Evolutionary conservation across 179 eudicot species (phyloP), one percentile per base, ranked within the genome.

Genomic region (Carnegiea gigantea): DNA sequence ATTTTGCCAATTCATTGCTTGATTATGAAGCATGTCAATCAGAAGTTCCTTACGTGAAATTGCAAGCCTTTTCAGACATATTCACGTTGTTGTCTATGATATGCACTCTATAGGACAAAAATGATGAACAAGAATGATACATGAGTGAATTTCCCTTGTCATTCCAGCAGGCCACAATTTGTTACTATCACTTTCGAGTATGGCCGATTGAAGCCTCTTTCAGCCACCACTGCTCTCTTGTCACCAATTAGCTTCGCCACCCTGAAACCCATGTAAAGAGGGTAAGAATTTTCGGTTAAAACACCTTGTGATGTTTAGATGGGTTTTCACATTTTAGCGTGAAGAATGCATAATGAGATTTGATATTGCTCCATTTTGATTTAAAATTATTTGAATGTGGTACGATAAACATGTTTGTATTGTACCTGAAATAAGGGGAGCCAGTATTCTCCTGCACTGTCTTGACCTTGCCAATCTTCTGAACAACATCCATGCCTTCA

Each of bases 201-300:
- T 24, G 98, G 98, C 46, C 98, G 90, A 81, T 95, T 95, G 87
- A 95, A 95, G 9, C 99, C 99, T 86, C 98, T 87, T 74, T 95
- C 99, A 62, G 99, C 99, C 48, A 95, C 99, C 13, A 93, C 97
- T 13, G 99, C 99, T 84, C 99, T 90, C 85, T 95, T 95, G 82
- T 95, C 99, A 46, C 98, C 98, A 23, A 92, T 89, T 75, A 95
- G 83, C 89, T 95, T 95, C 54, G 99, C 99, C 81, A 90, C 98
- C 95, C 99, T 95, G 93, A 83, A 79, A 75, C 18, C 82, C 80
- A 70, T 75, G 24, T 24, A 82, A 30, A 79, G 65, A n/a, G 43
- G 33, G 51, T 33, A 24, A 46, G 40, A 9, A 8, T 67, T 77
- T 62, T 51, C 70, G 80, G 78, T 40, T 40, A 40, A 40, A 7